Percentiles rank a stretch among this genome's conserved stretches.
Conservation (phyloP, 306 rosid genomes). For the Boehmeria nivea region DNA sequence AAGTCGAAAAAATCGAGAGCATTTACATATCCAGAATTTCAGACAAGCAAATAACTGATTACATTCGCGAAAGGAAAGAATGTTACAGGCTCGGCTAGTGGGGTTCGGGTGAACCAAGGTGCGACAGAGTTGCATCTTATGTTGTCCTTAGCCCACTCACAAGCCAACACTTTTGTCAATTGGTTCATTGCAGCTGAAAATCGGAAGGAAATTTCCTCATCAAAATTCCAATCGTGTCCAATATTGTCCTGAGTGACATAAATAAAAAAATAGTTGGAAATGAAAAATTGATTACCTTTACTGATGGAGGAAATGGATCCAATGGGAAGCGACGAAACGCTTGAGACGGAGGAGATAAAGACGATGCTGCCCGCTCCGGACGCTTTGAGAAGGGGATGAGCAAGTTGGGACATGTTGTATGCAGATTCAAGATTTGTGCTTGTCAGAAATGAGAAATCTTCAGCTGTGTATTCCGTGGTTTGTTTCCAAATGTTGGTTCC, state of each 20-base stretch:
- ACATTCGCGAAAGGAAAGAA: too few species aligned
- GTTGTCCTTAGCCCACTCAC: constrained; percentile 60
- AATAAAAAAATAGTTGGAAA: too few species aligned
- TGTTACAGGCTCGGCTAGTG: constrained; percentile 16
- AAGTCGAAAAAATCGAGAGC: too few species aligned
- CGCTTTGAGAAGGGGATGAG: constrained; percentile 45
- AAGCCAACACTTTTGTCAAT: constrained; percentile 41
- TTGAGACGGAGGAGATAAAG: constrained; percentile 33
- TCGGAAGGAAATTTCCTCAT: neutral
- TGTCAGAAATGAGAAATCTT: constrained; percentile 29
- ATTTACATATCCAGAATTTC: too few species aligned
- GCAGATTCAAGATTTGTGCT: constrained; percentile 34
- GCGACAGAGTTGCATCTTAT: constrained; percentile 52
- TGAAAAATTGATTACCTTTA: too few species aligned
- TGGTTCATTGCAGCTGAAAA: constrained; percentile 56
- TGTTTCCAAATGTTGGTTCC: neutral
- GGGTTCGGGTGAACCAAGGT: constrained; percentile 42
- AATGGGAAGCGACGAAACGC: constrained; percentile 3
- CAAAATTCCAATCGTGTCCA: too few species aligned
- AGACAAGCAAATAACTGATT: too few species aligned
- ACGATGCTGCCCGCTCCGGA: constrained; percentile 35
- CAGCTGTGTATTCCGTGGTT: constrained; percentile 23
- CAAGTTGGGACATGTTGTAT: constrained; percentile 39
- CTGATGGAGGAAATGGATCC: constrained; percentile 23
- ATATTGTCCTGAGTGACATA: too few species aligned